These are phyloP conservation scores for Phytopythium mirpurense DNA, from an alignment of 352 stramenopile species.

Conservation along the genomic window DNA sequence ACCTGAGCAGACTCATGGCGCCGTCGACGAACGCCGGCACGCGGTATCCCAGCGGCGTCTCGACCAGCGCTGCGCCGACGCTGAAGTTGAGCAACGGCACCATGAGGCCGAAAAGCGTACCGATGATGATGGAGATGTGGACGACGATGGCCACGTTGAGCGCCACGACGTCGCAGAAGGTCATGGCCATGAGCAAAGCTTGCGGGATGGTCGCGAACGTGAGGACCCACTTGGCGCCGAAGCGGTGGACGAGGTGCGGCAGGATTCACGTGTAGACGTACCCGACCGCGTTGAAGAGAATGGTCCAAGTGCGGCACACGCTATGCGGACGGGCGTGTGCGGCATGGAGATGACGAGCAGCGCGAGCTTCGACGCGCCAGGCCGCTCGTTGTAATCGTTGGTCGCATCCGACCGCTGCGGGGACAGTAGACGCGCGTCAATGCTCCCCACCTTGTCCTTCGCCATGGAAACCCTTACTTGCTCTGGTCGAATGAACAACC, in stretches of 20 bases:
- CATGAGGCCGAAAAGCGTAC: conserved; percentile 37
- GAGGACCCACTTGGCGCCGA: conserved; percentile 43
- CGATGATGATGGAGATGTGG: conserved; percentile 32
- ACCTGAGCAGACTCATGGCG: too few species aligned
- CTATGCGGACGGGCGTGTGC: conserved; percentile 53
- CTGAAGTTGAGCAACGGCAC: conserved; percentile 32
- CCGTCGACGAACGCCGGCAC: too few species aligned
- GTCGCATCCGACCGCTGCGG: not conserved
- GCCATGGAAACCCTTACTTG: not conserved
- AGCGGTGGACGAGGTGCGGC: conserved; percentile 31
- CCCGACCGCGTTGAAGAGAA: conserved; percentile 38
- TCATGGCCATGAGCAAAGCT: conserved; percentile 44
- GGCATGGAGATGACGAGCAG: conserved; percentile 50
- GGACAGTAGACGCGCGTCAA: not conserved
- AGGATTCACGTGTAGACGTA: conserved; percentile 39
- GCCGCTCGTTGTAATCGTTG: conserved; percentile 7
- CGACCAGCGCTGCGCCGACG: too few species aligned
- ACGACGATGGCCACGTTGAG: conserved; percentile 36
- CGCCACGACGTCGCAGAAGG: conserved; percentile 27
- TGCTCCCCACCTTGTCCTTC: conserved; percentile 2
- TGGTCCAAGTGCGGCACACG: conserved; percentile 34
- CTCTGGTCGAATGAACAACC: too few species aligned
- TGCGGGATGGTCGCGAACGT: conserved; percentile 34
- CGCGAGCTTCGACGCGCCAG: conserved; percentile 20
- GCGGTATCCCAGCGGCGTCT: too few species aligned